These are phyloP conservation scores for Solanum peruvianum DNA, from an alignment of 257 asterid genomes.

Conservation along the genomic window DNA sequence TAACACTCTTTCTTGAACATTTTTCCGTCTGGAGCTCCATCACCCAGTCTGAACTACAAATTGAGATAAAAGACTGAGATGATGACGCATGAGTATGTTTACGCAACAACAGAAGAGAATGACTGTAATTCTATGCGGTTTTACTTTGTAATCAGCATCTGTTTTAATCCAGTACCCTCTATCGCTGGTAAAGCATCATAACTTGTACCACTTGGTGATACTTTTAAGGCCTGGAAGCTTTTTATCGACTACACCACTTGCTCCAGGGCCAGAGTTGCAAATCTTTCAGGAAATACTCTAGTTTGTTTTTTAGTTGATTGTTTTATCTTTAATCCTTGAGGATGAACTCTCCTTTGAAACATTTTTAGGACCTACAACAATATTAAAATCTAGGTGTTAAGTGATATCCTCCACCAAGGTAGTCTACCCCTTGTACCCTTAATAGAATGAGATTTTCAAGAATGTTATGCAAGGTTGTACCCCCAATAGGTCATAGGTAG, in stretches of 20 bases:
- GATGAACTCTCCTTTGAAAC: background rate
- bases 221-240: background rate
- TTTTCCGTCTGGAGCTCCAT: background rate
- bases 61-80: background rate
- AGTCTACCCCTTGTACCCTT: background rate
- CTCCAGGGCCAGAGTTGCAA: background rate
- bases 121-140: background rate
- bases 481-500: background rate
- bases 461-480: background rate
- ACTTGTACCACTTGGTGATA: background rate
- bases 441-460: background rate
- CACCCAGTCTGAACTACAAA: background rate
- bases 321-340: background rate
- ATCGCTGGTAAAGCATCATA: background rate
- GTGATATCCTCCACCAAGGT: background rate
- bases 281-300: background rate
- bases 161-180: background rate
- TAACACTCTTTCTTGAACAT: background rate
- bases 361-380: background rate
- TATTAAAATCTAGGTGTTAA: background rate
- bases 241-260: background rate
- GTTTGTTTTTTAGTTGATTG: background rate
- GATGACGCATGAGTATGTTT: background rate
- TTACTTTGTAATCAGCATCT: background rate
- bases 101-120: background rate